Evolutionary conservation across 2,329 filamentous ascomycete genomes (phyloP), one percentile per base, ranked within the genome.

Genomic region (Tricladium varicosporioides): DNA sequence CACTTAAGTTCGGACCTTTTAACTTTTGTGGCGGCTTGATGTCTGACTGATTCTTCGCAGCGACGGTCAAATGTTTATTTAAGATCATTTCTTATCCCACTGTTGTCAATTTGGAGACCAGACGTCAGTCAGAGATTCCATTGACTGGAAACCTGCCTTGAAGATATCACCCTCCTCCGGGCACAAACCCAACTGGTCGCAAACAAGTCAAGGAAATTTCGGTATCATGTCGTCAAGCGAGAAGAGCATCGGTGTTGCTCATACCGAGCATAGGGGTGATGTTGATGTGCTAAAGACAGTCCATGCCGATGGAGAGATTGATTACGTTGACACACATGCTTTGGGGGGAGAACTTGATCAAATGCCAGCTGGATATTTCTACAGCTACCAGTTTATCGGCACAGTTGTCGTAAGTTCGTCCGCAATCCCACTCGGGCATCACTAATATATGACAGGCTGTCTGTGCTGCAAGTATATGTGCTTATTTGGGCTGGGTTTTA

Each of bases 351-450:
- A 74, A 2, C 55, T 72, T 5, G 69, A 71, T 5, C 64, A 66
- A 9, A 75, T 78, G 74, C 75, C 74, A 1, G 51, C 54, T 27
- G 74, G 75, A 11, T 77, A 77, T 65, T 77, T 72, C 61, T 65
- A 61, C 31, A 76, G 72, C 48, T 55, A 67, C 2, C 69, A 73
- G 45, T 77, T 77, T 57, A 67, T 77, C 33, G 73, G 75, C 5
- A 77, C 75, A 5, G 68, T 77, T 1, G 59, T 65, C 42, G 70
- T 72, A 62, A 48, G 69, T 62, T 31, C 15, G 2, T 16, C 19
- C 22, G 4, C 36, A 33, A 11, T 5, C 5, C 14, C 14, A 33
- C 14, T 4, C n/a, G 31, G 8, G 19, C 18, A 36, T 9, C 10
- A 19, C 44, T 54, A 13, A 48, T 15, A 13, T 8, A 14, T 10